Evolutionary conservation across 768 basidiomycete species (phyloP).

Genomic region (Hemileccinum rubropunctum): DNA sequence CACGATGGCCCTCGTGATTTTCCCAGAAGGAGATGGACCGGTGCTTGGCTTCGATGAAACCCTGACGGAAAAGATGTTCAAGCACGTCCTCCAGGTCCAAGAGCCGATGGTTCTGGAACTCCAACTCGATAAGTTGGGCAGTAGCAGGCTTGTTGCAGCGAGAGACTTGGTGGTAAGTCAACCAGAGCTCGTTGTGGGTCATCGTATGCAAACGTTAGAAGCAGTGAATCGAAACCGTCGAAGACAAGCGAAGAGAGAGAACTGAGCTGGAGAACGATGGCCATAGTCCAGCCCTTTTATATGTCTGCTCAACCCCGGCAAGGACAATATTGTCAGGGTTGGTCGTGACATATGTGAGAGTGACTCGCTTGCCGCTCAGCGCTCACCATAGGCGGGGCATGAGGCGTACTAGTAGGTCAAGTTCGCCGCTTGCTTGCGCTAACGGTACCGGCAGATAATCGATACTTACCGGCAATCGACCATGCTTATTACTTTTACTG

Average conservation of each 20-base stretch:
- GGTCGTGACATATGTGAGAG: slow-evolving; percentile 1
- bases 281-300: slow-evolving; percentile 10
- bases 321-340: not conserved
- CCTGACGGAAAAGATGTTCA: slow-evolving; percentile 43
- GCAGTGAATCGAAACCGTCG: not conserved
- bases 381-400: not conserved
- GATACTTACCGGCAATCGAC: no score
- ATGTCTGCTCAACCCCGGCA: not conserved
- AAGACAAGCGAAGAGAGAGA: not conserved
- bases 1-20: slow-evolving; percentile 35
- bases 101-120: slow-evolving; percentile 40
- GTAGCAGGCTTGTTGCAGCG: slow-evolving; percentile 40
- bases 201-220: slow-evolving; percentile 11
- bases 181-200: slow-evolving; percentile 42
- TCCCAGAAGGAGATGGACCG: slow-evolving; percentile 45
- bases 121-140: slow-evolving; percentile 47
- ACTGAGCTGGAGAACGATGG: no score
- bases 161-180: slow-evolving; percentile 47
- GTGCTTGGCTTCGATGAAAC: slow-evolving; percentile 44
- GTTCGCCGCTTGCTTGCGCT: no score
- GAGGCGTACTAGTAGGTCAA: no score
- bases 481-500: no score
- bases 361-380: not conserved
- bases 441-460: no score
- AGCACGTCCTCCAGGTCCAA: slow-evolving; percentile 50